Evolutionary conservation across 176 grass and related monocot species (phyloP).

Genomic region (Raddia guianensis): DNA sequence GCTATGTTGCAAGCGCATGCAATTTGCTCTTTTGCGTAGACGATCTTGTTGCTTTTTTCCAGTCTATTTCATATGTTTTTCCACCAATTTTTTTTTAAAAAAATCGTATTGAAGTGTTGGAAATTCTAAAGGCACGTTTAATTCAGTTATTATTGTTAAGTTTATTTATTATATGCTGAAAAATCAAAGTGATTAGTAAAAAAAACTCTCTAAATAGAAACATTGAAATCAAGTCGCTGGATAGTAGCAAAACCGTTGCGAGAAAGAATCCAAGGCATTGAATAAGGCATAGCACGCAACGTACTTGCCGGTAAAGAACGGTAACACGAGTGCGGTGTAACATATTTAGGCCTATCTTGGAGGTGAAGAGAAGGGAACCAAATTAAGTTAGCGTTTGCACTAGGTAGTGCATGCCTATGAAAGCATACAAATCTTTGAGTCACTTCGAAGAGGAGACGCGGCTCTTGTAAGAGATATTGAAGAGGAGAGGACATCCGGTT

Average conservation of each 20-base stretch:
- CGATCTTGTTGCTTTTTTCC: no score
- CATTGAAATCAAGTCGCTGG: no score
- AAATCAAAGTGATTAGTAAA: no score
- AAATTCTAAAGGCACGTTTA: no score
- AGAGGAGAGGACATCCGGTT: neutral
- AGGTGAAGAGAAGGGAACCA: conserved; percentile 3
- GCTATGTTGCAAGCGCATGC: no score
- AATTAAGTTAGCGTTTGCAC: neutral
- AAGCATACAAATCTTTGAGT: conserved; percentile 14
- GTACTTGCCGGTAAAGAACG: conserved; percentile 11
- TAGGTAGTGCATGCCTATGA: neutral
- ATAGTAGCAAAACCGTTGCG: neutral
- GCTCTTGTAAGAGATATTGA: neutral
- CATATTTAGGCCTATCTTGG: neutral
- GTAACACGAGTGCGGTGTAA: neutral
- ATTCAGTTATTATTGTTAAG: no score
- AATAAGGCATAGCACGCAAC: neutral
- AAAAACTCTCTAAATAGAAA: no score
- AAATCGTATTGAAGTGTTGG: no score
- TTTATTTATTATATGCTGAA: no score
- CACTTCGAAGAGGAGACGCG: conserved; percentile 6
- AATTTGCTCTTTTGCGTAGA: no score
- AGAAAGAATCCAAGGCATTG: neutral
- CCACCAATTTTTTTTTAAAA: no score
- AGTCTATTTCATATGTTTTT: no score